Conservation (phyloP, 1,139 yeast genomes). For the Candida tropicalis region DNA sequence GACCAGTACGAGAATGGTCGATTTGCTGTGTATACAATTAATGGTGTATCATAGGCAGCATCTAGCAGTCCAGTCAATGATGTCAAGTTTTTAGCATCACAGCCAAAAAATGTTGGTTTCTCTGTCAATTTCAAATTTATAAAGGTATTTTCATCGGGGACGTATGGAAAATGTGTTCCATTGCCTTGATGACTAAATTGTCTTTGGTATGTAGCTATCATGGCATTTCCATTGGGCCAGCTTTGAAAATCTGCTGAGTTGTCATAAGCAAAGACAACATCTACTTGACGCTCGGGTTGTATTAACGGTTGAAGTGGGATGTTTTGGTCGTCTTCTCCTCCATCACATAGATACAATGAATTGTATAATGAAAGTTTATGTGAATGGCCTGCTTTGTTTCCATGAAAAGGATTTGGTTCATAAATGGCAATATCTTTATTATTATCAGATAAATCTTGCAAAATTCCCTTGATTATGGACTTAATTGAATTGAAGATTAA, state of each 20-base stretch:
- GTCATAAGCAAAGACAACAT: slow-evolving; percentile 80
- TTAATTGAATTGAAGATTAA: slow-evolving; percentile 26
- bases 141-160: slow-evolving; percentile 35
- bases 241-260: slow-evolving; percentile 76
- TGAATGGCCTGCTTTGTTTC: slow-evolving; percentile 19
- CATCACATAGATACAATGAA: slow-evolving; percentile 71
- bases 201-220: slow-evolving; percentile 55
- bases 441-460: slow-evolving; percentile 25
- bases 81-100: slow-evolving; percentile 56
- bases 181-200: slow-evolving; percentile 48
- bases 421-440: slow-evolving; percentile 43
- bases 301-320: slow-evolving; percentile 78
- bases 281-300: slow-evolving; percentile 69
- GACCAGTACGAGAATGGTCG: slow-evolving; percentile 66
- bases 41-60: slow-evolving; percentile 58
- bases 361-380: slow-evolving; percentile 31
- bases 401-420: slow-evolving; percentile 42
- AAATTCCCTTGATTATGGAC: slow-evolving; percentile 24
- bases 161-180: slow-evolving; percentile 44
- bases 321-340: slow-evolving; percentile 83
- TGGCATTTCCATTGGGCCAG: slow-evolving; percentile 82
- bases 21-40: slow-evolving; percentile 82
- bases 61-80: slow-evolving; percentile 32
- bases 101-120: slow-evolving; percentile 46
- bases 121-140: slow-evolving; percentile 28